phyloP scores from a whole-genome alignment of 805 yeast species.

The Debaryomyces maramus region DNA sequence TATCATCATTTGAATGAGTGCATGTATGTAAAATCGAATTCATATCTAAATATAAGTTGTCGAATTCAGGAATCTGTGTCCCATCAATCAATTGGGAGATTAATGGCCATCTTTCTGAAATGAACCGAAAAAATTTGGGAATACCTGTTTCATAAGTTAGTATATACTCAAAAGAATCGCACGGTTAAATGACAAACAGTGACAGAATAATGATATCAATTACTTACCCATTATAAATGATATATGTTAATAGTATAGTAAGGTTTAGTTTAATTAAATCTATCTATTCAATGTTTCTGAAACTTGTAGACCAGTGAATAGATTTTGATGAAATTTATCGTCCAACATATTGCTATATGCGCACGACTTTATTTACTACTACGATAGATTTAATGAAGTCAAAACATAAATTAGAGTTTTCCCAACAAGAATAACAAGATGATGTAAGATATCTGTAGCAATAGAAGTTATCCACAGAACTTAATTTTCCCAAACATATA shows the following conservation, averaged over 20 bases:
- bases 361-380: conserved; percentile 1
- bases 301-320: no score
- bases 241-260: neutral
- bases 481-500: no score
- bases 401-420: neutral
- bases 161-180: no score
- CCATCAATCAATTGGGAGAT: conserved; percentile 79
- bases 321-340: conserved; percentile 2
- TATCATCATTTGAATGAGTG: conserved; percentile 78
- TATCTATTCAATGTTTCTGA: no score
- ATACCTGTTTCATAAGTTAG: conserved; percentile 55
- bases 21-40: conserved; percentile 93
- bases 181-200: no score
- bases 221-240: conserved; percentile 6
- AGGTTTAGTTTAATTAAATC: neutral
- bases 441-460: no score
- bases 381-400: neutral
- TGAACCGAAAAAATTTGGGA: conserved; percentile 94
- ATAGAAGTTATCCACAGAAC: no score
- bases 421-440: neutral
- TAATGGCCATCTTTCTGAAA: conserved; percentile 98
- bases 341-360: neutral
- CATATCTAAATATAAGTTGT: conserved; percentile 94
- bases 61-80: conserved; percentile 86
- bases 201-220: no score